Evolutionary conservation across 768 basidiomycete species (phyloP).

Genomic region (Tylopilus plumbeoviolaceoides): DNA sequence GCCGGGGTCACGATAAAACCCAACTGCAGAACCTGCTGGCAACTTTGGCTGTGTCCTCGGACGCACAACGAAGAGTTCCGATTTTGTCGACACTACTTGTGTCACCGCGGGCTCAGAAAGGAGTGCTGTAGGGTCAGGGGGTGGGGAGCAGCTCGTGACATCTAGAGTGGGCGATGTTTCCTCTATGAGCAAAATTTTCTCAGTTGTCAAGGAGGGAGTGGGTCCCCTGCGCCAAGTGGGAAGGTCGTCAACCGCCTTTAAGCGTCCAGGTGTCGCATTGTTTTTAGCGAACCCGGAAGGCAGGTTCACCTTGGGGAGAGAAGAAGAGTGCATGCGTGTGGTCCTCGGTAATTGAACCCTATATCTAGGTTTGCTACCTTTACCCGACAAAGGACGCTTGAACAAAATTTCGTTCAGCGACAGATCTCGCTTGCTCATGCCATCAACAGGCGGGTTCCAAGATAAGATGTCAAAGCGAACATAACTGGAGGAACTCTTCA

Average conservation of each 20-base stretch:
- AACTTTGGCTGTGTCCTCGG: slow-evolving; percentile 62
- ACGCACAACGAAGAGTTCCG: slow-evolving; percentile 33
- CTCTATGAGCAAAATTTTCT: slow-evolving; percentile 5
- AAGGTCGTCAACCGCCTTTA: slow-evolving; percentile 32
- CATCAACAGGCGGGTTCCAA: slow-evolving; percentile 67
- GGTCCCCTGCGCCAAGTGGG: slow-evolving; percentile 39
- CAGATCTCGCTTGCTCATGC: slow-evolving; percentile 57
- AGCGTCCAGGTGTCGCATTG: slow-evolving; percentile 21
- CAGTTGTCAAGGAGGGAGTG: slow-evolving; percentile 12
- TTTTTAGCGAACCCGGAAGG: slow-evolving; percentile 27
- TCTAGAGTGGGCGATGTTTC: slow-evolving; percentile 33
- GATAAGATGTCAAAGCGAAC: slow-evolving; percentile 64
- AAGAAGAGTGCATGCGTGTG: slow-evolving; percentile 1
- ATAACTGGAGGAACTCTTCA: slow-evolving; percentile 35
- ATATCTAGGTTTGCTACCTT: slow-evolving; percentile 32
- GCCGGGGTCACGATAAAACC: slow-evolving; percentile 65
- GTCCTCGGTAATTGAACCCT: slow-evolving; percentile 35
- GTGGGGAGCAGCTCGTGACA: slow-evolving; percentile 65
- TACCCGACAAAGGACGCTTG: slow-evolving; percentile 35
- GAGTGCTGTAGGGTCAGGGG: slow-evolving; percentile 40
- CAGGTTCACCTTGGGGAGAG: slow-evolving; percentile 38
- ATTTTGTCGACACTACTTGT: slow-evolving; percentile 30
- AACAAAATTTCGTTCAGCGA: slow-evolving; percentile 66
- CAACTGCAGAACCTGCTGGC: slow-evolving; percentile 68
- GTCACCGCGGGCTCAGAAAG: slow-evolving; percentile 30